Conservation (phyloP, 1,284 basidiomycete species). For the Malassezia yamatoensis region DNA sequence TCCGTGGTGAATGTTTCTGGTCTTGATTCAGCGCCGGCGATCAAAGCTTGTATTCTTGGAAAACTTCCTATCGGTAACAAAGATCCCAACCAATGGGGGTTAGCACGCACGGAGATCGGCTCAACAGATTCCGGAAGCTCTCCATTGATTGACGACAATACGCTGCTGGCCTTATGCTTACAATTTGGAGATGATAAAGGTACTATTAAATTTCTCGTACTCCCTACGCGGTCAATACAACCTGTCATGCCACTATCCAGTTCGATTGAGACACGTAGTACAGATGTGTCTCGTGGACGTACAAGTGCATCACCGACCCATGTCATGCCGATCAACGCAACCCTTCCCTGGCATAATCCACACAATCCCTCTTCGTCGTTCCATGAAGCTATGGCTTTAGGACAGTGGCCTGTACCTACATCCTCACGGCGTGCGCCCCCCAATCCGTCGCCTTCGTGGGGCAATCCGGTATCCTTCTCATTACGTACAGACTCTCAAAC, state of each 20-base stretch:
- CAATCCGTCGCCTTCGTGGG: background rate
- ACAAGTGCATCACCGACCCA: too few relatives aligned
- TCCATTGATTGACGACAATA: constrained; percentile 41
- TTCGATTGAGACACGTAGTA: too few relatives aligned
- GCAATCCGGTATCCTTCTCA: too few relatives aligned
- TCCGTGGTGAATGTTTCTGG: constrained; percentile 45
- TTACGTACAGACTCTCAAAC: too few relatives aligned
- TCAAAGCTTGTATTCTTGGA: constrained; percentile 40
- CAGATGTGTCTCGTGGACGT: too few relatives aligned
- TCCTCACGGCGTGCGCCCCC: background rate
- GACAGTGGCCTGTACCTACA: background rate
- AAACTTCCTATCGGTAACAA: constrained; percentile 6
- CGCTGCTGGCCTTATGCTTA: constrained; percentile 40
- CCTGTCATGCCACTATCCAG: background rate
- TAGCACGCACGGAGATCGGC: constrained; percentile 46
- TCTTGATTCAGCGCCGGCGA: constrained; percentile 33
- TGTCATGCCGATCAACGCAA: too few relatives aligned
- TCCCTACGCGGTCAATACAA: background rate
- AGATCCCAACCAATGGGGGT: constrained; percentile 5
- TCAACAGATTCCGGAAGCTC: constrained; percentile 25
- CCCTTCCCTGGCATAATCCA: too few relatives aligned
- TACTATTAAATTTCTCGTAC: constrained; percentile 43
- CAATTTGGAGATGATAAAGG: constrained; percentile 44
- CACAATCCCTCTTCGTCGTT: background rate
- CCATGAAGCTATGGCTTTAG: constrained; percentile 1